A percentile compares a stretch with the other conserved stretches of the same genome.
Evolutionary conservation across 805 yeast genomes (phyloP).

Genomic region (Starmerella ratchasimensis): DNA sequence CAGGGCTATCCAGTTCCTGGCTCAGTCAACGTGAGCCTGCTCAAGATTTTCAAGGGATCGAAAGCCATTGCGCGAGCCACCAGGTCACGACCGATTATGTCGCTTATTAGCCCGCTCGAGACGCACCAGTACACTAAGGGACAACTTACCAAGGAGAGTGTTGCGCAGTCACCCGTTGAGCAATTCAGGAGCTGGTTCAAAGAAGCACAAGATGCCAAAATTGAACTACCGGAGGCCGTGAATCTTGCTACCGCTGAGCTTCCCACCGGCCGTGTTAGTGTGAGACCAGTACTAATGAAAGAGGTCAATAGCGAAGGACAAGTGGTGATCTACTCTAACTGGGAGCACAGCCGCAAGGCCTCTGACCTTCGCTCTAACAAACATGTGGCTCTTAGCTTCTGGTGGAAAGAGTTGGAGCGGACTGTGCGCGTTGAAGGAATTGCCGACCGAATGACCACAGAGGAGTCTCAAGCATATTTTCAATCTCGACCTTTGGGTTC

Average conservation of each 20-base stretch:
- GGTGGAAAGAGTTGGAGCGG: conserved; percentile 83
- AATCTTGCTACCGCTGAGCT: conserved; percentile 77
- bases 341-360: conserved; percentile 77
- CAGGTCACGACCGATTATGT: conserved; percentile 8
- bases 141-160: conserved; percentile 59
- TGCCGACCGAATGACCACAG: conserved; percentile 58
- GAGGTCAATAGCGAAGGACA: conserved; percentile 71
- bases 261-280: conserved; percentile 82
- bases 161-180: conserved; percentile 33
- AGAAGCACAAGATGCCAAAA: conserved; percentile 46
- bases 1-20: no score
- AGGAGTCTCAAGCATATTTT: conserved; percentile 65
- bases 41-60: no score
- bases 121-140: conserved; percentile 19
- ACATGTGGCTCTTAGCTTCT: conserved; percentile 71
- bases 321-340: conserved; percentile 77
- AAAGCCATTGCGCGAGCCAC: no score
- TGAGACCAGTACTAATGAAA: conserved; percentile 73
- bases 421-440: conserved; percentile 88
- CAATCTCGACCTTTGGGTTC: conserved; percentile 85
- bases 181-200: conserved; percentile 80
- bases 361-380: conserved; percentile 58
- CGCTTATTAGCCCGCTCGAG: conserved; percentile 14
- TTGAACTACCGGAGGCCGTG: conserved; percentile 67
- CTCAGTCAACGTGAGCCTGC: no score